These are phyloP conservation scores for Cerioporus squamosus DNA, from an alignment of 1,284 basidiomycete genomes.

Conservation along the genomic window DNA sequence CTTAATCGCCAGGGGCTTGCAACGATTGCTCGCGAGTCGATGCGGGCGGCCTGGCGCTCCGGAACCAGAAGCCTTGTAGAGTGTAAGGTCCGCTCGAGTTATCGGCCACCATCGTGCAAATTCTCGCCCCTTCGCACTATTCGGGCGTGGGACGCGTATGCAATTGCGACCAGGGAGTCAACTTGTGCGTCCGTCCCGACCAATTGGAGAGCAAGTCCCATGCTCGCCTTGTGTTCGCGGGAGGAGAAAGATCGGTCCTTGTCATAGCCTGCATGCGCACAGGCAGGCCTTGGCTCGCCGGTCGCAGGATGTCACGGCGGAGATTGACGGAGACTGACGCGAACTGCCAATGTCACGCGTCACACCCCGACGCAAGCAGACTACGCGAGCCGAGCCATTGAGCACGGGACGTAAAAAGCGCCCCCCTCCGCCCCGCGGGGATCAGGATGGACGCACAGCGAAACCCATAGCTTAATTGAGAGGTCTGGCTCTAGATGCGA, in stretches of 20 bases:
- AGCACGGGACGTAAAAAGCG: too few species aligned
- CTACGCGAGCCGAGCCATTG: too few species aligned
- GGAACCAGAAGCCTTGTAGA: conserved; percentile 6
- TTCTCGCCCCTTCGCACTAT: background rate
- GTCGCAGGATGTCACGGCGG: conserved; percentile 9
- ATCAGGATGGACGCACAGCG: too few species aligned
- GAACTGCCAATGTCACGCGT: conserved; percentile 9
- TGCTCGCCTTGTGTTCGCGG: conserved; percentile 3
- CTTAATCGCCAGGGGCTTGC: conserved; percentile 2
- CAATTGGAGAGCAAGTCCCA: background rate
- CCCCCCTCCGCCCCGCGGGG: too few species aligned
- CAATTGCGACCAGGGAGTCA: background rate
- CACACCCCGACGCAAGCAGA: conserved; percentile 5
- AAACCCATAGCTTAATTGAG: too few species aligned
- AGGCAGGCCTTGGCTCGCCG: background rate
- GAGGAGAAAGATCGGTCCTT: conserved; percentile 17
- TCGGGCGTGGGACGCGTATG: conserved; percentile 14
- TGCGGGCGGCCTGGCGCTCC: conserved; percentile 4
- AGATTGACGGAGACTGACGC: conserved; percentile 17
- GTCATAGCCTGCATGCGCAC: conserved; percentile 8
- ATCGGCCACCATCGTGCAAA: background rate
- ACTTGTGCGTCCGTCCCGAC: background rate
- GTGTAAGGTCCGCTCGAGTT: background rate
- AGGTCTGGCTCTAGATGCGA: too few species aligned
- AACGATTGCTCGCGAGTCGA: background rate